Evolutionary conservation across 345 rosid genomes (phyloP), one percentile per base, ranked within the genome.

Genomic region (Gossypium mustelinum): DNA sequence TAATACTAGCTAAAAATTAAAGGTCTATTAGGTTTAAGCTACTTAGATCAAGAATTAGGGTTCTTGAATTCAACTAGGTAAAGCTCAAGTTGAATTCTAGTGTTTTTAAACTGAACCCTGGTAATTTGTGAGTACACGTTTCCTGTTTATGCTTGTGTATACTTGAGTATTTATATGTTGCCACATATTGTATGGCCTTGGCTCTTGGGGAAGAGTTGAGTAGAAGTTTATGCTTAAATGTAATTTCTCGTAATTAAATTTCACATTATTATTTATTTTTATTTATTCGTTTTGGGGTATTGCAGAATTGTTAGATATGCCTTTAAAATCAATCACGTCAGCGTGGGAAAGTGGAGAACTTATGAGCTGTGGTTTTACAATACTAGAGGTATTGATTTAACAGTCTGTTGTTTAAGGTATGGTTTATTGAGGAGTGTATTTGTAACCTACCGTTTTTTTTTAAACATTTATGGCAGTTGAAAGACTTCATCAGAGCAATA

Each of bases 311-410:
- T 81, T 95, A 81, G 98, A 91, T 81, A 86, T 95, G 99, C 97
- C 98, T 74, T 79, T 91, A 44, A 90, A 85, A 80, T 90, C 97
- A 77, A 91, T 95, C 50, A 87, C 92, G 13, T 65, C 85, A 56
- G 86, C 89, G 56, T 93, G 99, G 98, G 97, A 91, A 86, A 88
- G 88, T 69, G 97, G 91, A 62, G 97, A 95, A 61, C 85, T 95
- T 55, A 52, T 81, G n/a, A 83, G 83, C 59, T 86, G 85, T 78
- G 88, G 91, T 81, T 93, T 93, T 81, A 83, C 97, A 50, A 68
- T 82, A 75, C 75, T 82, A 47, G 98, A 95, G 99, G 99, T 93
- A 90, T 54, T 64, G n/a, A 11, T 57, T 57, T 18, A 54, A 10
- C 13, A 57, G 10, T 22, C 61, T 57, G 29, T 20, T 20, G 20